Conservation (phyloP, 768 basidiomycete species). For the Ramaria sp. region DNA sequence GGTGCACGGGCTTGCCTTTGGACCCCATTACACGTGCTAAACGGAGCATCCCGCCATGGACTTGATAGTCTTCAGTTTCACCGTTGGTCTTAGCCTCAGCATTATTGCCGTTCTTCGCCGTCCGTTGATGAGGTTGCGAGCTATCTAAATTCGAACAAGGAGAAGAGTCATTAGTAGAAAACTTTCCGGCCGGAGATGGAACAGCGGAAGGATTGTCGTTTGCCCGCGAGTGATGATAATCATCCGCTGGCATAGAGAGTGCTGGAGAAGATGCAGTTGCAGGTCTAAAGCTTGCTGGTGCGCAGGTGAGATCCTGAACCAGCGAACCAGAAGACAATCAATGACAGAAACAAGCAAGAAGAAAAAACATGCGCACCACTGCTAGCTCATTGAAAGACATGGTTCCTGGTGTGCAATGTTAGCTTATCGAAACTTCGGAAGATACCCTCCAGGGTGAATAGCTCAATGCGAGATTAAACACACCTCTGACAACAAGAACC, state of each 20-base stretch:
- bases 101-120: background rate
- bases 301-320: conserved; percentile 58
- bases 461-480: conserved; percentile 17
- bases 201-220: background rate
- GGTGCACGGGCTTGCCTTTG: conserved; percentile 64
- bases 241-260: conserved; percentile 21
- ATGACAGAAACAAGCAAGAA: background rate
- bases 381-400: conserved; percentile 84
- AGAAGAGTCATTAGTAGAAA: too few relatives aligned
- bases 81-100: background rate
- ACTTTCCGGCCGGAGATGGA: too few relatives aligned
- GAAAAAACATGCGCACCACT: conserved; percentile 24
- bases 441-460: background rate
- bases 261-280: conserved; percentile 44
- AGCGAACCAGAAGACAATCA: background rate
- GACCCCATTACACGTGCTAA: conserved; percentile 76
- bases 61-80: conserved; percentile 32
- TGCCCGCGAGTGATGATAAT: conserved; percentile 11
- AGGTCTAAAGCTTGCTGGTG: conserved; percentile 33
- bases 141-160: too few relatives aligned
- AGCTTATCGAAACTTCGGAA: background rate
- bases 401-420: conserved; percentile 36
- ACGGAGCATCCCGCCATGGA: conserved; percentile 72
- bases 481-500: conserved; percentile 63
- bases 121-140: too few relatives aligned